Conservation (phyloP, 108 stramenopile species). For the Cyclostephanos tholiformis region DNA sequence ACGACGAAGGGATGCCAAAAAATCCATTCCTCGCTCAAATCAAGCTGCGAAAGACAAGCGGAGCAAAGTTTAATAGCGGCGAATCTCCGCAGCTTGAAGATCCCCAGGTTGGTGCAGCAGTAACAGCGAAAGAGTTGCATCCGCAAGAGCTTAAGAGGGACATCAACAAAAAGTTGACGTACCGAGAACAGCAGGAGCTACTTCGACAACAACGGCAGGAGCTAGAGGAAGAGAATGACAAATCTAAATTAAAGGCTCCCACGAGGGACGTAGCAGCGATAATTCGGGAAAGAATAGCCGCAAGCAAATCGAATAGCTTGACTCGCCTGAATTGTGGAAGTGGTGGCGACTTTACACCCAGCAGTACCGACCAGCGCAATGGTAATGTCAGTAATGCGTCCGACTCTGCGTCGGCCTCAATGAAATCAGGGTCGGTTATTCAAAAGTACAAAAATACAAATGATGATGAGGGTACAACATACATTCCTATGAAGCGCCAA, state of each 20-base stretch:
- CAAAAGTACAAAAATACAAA: too few relatives aligned
- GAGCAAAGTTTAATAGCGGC: neutral
- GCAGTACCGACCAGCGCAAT: neutral
- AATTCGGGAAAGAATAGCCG: constrained; percentile 66
- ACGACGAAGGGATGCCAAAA: constrained; percentile 8
- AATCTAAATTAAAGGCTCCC: constrained; percentile 28
- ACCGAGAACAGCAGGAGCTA: constrained; percentile 42
- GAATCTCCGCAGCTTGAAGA: neutral
- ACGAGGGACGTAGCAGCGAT: constrained; percentile 70
- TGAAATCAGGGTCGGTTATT: neutral
- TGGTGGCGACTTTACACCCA: neutral
- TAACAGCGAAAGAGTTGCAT: neutral
- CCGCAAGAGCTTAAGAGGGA: constrained; percentile 4
- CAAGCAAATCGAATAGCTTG: constrained; percentile 38
- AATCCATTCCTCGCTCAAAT: constrained; percentile 51
- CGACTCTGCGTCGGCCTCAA: neutral
- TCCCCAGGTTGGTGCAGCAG: neutral
- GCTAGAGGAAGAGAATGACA: constrained; percentile 9
- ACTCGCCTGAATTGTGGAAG: neutral
- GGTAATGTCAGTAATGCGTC: constrained; percentile 4
- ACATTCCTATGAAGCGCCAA: too few relatives aligned
- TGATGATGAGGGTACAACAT: too few relatives aligned
- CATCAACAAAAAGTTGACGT: constrained; percentile 27
- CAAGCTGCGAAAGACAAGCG: constrained; percentile 44
- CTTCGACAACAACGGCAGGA: constrained; percentile 9